Conservation (phyloP, 441 rosid species). For the Croton setiger region DNA sequence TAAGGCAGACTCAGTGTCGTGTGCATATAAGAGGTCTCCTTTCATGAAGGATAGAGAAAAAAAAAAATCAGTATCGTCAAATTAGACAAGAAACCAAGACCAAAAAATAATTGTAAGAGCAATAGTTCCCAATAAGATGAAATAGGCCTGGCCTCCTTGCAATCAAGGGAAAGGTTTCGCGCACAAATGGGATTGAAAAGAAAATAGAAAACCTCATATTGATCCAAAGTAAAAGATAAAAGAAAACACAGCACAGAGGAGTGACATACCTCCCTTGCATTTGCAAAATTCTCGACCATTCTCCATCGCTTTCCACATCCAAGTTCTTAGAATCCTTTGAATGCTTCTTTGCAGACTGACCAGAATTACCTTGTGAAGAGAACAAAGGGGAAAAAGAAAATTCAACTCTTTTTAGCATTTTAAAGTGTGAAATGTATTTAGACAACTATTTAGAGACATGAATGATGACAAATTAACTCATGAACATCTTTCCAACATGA, state of each 20-base stretch:
- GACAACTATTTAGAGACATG: background rate
- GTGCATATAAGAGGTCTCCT: background rate
- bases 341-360: conserved; percentile 28
- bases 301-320: conserved; percentile 51
- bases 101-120: background rate
- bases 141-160: background rate
- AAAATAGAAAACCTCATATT: background rate
- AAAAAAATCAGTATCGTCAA: no score
- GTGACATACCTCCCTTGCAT: conserved; percentile 58
- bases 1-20: no score
- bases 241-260: background rate
- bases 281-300: conserved; percentile 59
- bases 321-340: conserved; percentile 32
- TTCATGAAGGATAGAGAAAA: background rate
- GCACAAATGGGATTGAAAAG: background rate
- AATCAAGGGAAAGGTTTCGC: background rate
- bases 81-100: no score
- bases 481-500: background rate
- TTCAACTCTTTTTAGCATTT: background rate
- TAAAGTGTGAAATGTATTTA: background rate
- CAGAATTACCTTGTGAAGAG: conserved; percentile 32
- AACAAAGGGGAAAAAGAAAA: conserved; percentile 3
- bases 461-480: background rate
- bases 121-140: background rate
- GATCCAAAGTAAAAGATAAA: background rate